These are phyloP conservation scores for Populus deltoides DNA, from an alignment of 345 rosid species.

Conservation along the genomic window DNA sequence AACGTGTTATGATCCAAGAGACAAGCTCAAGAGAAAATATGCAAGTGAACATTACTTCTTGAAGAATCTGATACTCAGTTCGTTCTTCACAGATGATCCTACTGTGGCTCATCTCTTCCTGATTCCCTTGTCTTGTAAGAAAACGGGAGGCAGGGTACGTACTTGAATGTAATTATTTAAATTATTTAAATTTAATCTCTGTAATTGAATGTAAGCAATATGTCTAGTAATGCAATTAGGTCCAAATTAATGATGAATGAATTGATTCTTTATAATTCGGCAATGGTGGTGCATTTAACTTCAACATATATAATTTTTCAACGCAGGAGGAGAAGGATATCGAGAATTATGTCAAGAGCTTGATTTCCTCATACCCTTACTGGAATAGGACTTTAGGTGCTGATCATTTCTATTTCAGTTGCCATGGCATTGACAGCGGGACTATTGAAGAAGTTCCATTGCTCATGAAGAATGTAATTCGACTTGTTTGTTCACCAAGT, in stretches of 20 bases:
- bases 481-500: conserved; percentile 95
- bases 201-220: neutral
- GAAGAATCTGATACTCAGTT: conserved; percentile 16
- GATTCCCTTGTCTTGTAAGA: conserved; percentile 11
- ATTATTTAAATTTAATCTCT: neutral
- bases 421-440: conserved; percentile 93
- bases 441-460: conserved; percentile 80
- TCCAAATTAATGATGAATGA: too few relatives aligned
- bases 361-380: conserved; percentile 71
- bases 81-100: conserved; percentile 12
- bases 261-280: too few relatives aligned
- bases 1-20: neutral
- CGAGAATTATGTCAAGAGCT: conserved; percentile 63
- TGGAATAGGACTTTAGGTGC: conserved; percentile 97
- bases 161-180: too few relatives aligned
- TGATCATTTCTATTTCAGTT: conserved; percentile 94
- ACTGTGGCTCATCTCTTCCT: conserved; percentile 24
- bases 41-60: conserved; percentile 22
- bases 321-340: conserved; percentile 30
- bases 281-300: too few relatives aligned
- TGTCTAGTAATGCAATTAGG: too few relatives aligned
- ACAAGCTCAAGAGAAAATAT: conserved; percentile 9
- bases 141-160: neutral
- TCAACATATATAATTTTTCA: too few relatives aligned
- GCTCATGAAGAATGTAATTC: conserved; percentile 82